Evolutionary conservation across 2,329 filamentous ascomycete species (phyloP).

Genomic region (Microthyrium microscopicum): DNA sequence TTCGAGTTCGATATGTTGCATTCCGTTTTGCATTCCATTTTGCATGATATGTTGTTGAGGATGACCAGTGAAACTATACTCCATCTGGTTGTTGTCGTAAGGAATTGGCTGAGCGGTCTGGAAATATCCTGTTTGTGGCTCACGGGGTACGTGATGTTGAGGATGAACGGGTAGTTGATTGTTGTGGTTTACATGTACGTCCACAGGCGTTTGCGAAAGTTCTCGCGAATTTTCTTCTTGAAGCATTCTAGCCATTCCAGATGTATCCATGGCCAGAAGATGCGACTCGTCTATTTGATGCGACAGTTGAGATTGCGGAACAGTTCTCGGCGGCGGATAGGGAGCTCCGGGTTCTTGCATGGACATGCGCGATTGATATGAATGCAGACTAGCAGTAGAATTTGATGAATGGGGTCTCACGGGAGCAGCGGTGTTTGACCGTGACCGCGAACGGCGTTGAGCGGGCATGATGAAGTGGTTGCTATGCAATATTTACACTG

Average conservation of each 20-base stretch:
- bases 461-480: too few relatives aligned
- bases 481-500: too few relatives aligned
- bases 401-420: slow-evolving; percentile 30
- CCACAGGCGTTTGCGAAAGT: neutral
- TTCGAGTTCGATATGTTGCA: neutral
- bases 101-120: slow-evolving; percentile 2
- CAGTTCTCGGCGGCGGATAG: neutral
- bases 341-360: neutral
- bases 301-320: neutral
- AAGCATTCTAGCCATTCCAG: too few relatives aligned
- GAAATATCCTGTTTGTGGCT: slow-evolving; percentile 1
- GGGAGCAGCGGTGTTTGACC: slow-evolving; percentile 27
- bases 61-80: slow-evolving; percentile 1
- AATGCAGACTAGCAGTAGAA: slow-evolving; percentile 31
- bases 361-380: slow-evolving; percentile 5
- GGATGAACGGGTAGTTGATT: neutral
- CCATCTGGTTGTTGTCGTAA: slow-evolving; percentile 4
- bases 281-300: neutral
- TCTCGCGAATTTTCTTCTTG: too few relatives aligned
- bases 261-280: neutral
- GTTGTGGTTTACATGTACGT: neutral
- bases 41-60: slow-evolving; percentile 5
- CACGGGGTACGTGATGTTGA: slow-evolving; percentile 1
- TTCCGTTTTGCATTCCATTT: slow-evolving; percentile 1
- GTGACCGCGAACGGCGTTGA: too few relatives aligned